A percentile compares a stretch with the other conserved stretches of the same genome.
Conservation (phyloP, 495 filamentous ascomycete genomes). For the Chaetomidium leptoderma region DNA sequence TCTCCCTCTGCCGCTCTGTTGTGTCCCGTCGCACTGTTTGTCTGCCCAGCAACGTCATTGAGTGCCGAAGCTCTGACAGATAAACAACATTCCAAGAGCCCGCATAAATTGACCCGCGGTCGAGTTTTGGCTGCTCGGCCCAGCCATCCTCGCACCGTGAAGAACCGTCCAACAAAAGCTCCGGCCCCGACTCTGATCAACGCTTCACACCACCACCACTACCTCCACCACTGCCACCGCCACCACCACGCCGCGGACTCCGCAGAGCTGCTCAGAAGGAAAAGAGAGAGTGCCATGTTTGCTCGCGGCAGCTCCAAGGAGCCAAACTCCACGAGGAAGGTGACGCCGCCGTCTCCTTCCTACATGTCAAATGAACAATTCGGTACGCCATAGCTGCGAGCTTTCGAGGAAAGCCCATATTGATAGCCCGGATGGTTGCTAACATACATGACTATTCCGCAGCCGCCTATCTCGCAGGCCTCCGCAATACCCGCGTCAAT, state of each 20-base stretch:
- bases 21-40: not conserved
- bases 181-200: not conserved
- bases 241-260: not conserved
- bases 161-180: too few relatives aligned
- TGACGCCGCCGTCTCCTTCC: slow-evolving; percentile 65
- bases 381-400: slow-evolving; percentile 49
- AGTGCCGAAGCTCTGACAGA: not conserved
- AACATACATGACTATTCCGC: slow-evolving; percentile 25
- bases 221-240: not conserved
- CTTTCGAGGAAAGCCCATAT: slow-evolving; percentile 20
- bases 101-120: slow-evolving; percentile 7
- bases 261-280: not conserved
- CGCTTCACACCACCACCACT: not conserved
- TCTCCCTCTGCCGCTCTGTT: not conserved
- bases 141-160: slow-evolving; percentile 7
- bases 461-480: slow-evolving; percentile 74
- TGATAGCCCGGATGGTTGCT: slow-evolving; percentile 17
- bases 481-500: slow-evolving; percentile 71
- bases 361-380: slow-evolving; percentile 89
- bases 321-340: slow-evolving; percentile 48
- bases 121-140: slow-evolving; percentile 1
- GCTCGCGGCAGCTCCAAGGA: slow-evolving; percentile 34
- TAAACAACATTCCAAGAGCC: slow-evolving; percentile 17
- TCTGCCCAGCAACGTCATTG: slow-evolving; percentile 20
- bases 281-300: too few relatives aligned